A percentile compares a stretch with the other conserved stretches of the same genome.
phyloP scores from a whole-genome alignment of 192 early-diverging fungal genomes.

The Chytriomyces sp. region DNA sequence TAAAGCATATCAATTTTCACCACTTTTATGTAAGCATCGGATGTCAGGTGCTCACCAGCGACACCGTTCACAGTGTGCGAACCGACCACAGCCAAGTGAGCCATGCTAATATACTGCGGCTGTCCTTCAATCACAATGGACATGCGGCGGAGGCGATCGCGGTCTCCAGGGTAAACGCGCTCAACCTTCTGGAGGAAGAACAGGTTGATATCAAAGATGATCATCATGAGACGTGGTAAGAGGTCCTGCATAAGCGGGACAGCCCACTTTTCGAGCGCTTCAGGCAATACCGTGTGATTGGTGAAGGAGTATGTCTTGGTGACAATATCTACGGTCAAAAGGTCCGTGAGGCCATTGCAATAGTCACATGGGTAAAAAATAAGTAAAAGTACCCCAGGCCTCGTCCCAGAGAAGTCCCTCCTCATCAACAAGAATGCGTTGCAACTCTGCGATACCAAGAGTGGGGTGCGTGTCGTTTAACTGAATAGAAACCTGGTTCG shows the following conservation, averaged over 20 bases:
- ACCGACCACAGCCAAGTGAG: conserved; percentile 90
- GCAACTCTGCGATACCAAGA: conserved; percentile 83
- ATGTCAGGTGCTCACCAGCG: conserved; percentile 74
- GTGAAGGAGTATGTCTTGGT: conserved; percentile 94
- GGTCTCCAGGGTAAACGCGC: conserved; percentile 80
- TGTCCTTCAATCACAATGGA: conserved; percentile 92
- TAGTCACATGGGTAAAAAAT: conserved; percentile 29
- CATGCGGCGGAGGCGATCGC: conserved; percentile 75
- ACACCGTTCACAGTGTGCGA: conserved; percentile 98
- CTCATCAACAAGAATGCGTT: conserved; percentile 90
- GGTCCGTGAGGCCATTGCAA: background rate
- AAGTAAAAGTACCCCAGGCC: too few species aligned
- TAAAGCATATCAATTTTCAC: background rate
- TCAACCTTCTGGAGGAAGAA: conserved; percentile 97
- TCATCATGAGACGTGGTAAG: conserved; percentile 95
- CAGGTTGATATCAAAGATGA: conserved; percentile 99
- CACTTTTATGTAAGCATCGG: background rate
- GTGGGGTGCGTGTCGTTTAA: conserved; percentile 99
- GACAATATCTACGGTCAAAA: conserved; percentile 44
- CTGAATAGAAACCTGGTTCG: conserved; percentile 93
- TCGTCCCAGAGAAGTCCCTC: conserved; percentile 91
- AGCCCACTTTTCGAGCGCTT: conserved; percentile 97
- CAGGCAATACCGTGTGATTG: conserved; percentile 98
- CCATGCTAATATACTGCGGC: conserved; percentile 97
- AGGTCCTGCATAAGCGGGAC: conserved; percentile 92